A percentile compares a stretch with the other conserved stretches of the same genome.
Evolutionary conservation across 1,284 basidiomycete genomes (phyloP).

Genomic region (Ganoderma leucocontextum): DNA sequence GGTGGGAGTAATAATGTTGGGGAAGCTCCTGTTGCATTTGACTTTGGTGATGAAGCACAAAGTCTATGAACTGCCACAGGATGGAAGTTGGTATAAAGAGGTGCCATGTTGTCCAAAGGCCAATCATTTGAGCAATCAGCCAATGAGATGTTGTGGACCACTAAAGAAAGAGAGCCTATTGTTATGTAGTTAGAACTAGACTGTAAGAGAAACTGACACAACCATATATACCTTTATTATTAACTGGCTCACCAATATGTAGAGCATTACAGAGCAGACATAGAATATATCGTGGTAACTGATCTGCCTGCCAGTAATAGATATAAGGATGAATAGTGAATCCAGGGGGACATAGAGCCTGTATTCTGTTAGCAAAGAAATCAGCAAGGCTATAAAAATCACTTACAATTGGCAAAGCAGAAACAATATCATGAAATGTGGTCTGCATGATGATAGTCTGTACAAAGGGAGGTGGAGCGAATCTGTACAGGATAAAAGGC

Average conservation of each 20-base stretch:
- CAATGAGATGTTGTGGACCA: background rate
- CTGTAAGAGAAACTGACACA: background rate
- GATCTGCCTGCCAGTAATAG: conserved; percentile 10
- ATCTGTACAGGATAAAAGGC: no score
- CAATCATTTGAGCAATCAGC: background rate
- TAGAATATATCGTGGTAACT: background rate
- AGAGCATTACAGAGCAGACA: conserved; percentile 12
- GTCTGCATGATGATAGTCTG: background rate
- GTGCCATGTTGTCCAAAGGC: conserved; percentile 5
- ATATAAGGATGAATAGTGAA: background rate
- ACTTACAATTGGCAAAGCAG: background rate
- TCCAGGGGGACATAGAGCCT: background rate
- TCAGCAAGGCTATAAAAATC: no score
- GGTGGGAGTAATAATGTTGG: background rate
- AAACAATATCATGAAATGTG: background rate
- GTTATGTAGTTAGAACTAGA: background rate
- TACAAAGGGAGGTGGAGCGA: no score
- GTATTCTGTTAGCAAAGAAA: background rate
- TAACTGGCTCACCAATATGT: background rate
- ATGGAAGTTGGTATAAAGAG: background rate
- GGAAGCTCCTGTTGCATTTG: background rate
- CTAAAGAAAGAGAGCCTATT: background rate
- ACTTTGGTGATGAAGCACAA: background rate
- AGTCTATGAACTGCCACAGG: conserved; percentile 6
- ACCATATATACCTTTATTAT: background rate